Base-by-base conservation (phyloP, 345 rosid species). In the Corchorus olitorius region DNA sequence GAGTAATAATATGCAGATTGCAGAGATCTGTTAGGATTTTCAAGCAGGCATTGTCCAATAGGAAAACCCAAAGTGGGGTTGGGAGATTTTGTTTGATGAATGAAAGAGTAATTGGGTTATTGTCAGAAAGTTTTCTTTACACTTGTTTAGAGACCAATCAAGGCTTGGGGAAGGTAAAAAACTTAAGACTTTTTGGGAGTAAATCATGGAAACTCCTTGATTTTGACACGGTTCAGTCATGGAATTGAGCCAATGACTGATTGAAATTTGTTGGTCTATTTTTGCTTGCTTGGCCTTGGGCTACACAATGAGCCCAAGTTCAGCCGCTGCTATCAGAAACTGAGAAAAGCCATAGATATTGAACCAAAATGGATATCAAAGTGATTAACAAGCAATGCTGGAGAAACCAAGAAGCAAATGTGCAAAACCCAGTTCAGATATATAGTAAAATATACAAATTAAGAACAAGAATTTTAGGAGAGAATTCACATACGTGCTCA, bases 381-480 rank as follows among this genome's bases (percentile, higher is more conserved):
- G 19, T 10, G 1, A 65, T 65, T 65, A 41, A 19, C 4, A 52
- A 16, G 45, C 16, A n/a, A 49, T 6, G 5, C 8, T 6, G 8
- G 34, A 49, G 59, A 69, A 53, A 53, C 46, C 33, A 5, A 43
- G 14, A 35, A 22, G 22, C 50, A 34, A 53, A 65, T 8, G 72
- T 74, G 62, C 64, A 74, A 65, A 77, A 37, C 49, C 43, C 15
- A 77, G 67, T 75, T 70, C 37, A 60, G 76, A 65, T 15, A 65
- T 15, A 79, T 72, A 71, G 62, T 43, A 59, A 76, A 53, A 87
- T 85, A 78, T 85, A 85, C 88, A 85, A 56, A 66, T 81, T 63
- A 72, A 56, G 79, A 67, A 65, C 74, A 71, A 60, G 67, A 80
- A 65, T 62, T 65, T 72, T 72, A 54, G 69, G 80, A 52, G 53